Conservation (phyloP, 208 protist genomes). For the Acanthamoeba lugdunensis region DNA sequence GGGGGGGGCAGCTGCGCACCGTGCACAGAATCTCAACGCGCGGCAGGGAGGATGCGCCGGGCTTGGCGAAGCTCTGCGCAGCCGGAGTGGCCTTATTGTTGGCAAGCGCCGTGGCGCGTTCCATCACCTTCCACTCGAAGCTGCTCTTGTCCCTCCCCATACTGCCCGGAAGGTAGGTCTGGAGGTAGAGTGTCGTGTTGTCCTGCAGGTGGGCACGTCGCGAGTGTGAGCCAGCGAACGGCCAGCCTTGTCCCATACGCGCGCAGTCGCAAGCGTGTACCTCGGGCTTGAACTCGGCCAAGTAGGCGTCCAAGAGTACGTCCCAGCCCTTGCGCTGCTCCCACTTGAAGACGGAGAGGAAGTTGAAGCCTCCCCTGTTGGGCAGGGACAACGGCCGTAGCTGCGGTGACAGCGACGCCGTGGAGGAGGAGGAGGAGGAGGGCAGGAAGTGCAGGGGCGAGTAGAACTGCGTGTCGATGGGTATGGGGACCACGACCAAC, state of each 20-base stretch:
- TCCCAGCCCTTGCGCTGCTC: constrained; percentile 80
- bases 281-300: constrained; percentile 67
- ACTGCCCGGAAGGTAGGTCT: constrained; percentile 5
- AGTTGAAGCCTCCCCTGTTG: constrained; percentile 74
- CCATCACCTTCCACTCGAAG: background rate
- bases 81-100: background rate
- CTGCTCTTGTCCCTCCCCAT: background rate
- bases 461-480: constrained; percentile 75
- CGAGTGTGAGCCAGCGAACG: background rate
- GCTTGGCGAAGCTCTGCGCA: background rate
- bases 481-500: constrained; percentile 68
- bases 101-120: background rate
- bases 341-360: constrained; percentile 82
- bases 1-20: background rate
- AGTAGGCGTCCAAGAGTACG: constrained; percentile 74
- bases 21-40: constrained; percentile 16
- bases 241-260: background rate
- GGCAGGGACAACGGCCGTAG: background rate
- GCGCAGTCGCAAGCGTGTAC: background rate
- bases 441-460: constrained; percentile 36
- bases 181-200: constrained; percentile 65
- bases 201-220: background rate
- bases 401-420: background rate
- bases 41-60: constrained; percentile 9
- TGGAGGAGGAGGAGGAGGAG: background rate